Evolutionary conservation across 2,329 filamentous ascomycete species (phyloP).

Genomic region (Diaporthe sp.): DNA sequence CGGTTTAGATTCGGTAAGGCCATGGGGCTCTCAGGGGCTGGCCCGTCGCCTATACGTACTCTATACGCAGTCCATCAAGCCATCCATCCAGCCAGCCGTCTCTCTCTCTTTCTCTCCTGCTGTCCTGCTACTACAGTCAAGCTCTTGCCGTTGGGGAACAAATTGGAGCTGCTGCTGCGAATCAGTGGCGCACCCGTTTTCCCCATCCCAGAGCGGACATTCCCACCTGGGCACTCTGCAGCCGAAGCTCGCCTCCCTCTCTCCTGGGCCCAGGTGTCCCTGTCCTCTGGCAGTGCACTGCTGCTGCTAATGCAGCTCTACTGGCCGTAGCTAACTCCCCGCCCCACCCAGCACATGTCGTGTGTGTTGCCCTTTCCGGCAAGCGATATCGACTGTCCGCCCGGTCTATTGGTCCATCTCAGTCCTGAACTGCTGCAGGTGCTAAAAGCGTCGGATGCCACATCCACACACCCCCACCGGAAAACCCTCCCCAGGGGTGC

Average conservation of each 20-base stretch:
- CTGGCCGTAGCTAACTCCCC: neutral
- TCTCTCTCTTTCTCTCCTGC: neutral
- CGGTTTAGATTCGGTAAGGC: slow-evolving; percentile 22
- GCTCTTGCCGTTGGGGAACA: neutral
- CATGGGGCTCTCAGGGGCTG: slow-evolving; percentile 26
- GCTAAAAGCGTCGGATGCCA: slow-evolving; percentile 20
- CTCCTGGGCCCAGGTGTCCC: neutral
- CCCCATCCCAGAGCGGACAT: neutral
- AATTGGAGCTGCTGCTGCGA: neutral
- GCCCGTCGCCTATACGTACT: neutral
- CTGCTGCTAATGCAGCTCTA: slow-evolving; percentile 28
- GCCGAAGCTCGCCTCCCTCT: neutral
- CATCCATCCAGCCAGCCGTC: neutral
- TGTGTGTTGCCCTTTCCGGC: slow-evolving; percentile 25
- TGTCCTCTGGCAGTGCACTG: slow-evolving; percentile 6
- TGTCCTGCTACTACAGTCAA: neutral
- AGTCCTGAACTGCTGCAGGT: slow-evolving; percentile 21
- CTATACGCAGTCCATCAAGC: no score
- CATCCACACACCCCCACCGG: slow-evolving; percentile 24
- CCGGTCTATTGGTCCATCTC: slow-evolving; percentile 30
- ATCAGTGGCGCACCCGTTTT: slow-evolving; percentile 4
- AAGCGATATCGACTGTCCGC: slow-evolving; percentile 17
- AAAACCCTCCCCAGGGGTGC: neutral
- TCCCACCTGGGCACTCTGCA: slow-evolving; percentile 6
- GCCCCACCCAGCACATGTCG: slow-evolving; percentile 23